Base-by-base conservation (phyloP, 805 yeast species). In the Saturnispora besseyi region DNA sequence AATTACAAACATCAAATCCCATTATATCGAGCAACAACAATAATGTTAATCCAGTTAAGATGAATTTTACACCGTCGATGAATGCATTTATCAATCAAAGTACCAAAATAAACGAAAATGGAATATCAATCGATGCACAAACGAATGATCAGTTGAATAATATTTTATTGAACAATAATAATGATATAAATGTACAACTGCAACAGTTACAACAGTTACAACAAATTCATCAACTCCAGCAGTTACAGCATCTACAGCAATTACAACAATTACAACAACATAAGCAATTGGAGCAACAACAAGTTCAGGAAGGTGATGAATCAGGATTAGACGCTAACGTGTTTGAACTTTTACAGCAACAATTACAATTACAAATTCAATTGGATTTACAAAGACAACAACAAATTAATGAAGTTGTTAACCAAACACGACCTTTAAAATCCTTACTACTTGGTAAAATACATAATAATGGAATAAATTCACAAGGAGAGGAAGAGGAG, bases 341-440 rank as follows among this genome's bases (percentile, higher is more conserved):
- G 4, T 42, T 42, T 29, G 50, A 42, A 15, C 11, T 42, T 12
- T 33, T 48, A 4, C 53, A 47, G 15, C 44, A 44, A n/a, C 48
- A 51, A 41, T 26, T 40, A 10, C 51, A 40, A n/a, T 37, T 44
- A 30, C 51, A 44, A 26, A 15, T 44, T 18, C 51, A 49, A 33
- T 18, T 48, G 44, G 53, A 22, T 52, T 54, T 24, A 8, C 47
- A 48, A 43, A 21, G 46, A 6, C 51, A 42, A 30, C 42, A 48
- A 15, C 51, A 48, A 30, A 29, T 48, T 9, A 53, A 44, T 43
- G 18, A 33, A 6, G 30, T 29, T 18, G 28, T 22, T 8, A 46
- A 48, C 9, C 22, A 31, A 7, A 45, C 32, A 18, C 13, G 46
- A n/a, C 33, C 32, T 38, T 30, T 13, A 15, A 38, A 22, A 28